Conservation (phyloP, 2,329 filamentous ascomycete genomes). For the Colletotrichum neosansevieriae region DNA sequence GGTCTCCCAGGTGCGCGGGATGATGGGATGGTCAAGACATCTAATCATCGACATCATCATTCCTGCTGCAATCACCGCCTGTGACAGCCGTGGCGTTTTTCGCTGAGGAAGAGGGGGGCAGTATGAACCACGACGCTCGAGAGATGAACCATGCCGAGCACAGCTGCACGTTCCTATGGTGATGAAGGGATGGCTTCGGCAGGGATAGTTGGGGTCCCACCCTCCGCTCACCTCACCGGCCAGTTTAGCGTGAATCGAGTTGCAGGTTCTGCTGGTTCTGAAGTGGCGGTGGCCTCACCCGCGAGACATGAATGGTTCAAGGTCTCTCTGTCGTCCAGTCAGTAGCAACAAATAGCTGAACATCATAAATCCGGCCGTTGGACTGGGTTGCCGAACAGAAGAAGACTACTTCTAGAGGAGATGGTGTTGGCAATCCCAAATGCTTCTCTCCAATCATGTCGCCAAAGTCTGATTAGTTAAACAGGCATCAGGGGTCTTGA, state of each 20-base stretch:
- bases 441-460: constrained; percentile 13
- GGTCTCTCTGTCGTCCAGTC: constrained; percentile 10
- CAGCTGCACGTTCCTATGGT: background rate
- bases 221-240: constrained; percentile 29
- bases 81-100: constrained; percentile 24
- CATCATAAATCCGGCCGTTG: background rate
- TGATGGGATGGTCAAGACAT: constrained; percentile 10
- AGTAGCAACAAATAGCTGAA: background rate
- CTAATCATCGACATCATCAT: constrained; percentile 13
- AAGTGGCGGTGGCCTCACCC: constrained; percentile 34
- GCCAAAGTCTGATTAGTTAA: constrained; percentile 21
- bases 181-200: background rate
- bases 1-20: constrained; percentile 17
- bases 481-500: constrained; percentile 21
- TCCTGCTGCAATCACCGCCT: background rate
- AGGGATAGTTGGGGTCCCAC: constrained; percentile 25
- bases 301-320: background rate
- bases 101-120: constrained; percentile 3
- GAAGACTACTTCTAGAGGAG: constrained; percentile 3
- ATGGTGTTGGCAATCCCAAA: constrained; percentile 26
- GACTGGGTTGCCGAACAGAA: background rate
- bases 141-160: constrained; percentile 15
- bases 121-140: constrained; percentile 21
- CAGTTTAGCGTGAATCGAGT: constrained; percentile 28
- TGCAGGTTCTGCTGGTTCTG: constrained; percentile 2